A percentile compares a stretch with the other conserved stretches of the same genome.
Conservation (phyloP, 169 alveolate genomes). For the Plasmodium blacklocki region DNA sequence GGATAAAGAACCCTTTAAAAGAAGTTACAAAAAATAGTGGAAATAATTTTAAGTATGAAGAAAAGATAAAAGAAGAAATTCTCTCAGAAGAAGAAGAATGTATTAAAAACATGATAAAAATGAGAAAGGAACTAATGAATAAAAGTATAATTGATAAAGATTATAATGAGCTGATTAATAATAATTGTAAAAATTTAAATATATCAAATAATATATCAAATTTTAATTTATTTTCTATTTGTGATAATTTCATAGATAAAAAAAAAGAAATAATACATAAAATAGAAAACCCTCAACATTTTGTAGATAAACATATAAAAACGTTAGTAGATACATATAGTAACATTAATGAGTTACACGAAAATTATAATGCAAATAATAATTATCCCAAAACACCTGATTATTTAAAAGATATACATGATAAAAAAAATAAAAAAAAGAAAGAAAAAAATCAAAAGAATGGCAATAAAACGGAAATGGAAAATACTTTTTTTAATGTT, state of each 20-base stretch:
- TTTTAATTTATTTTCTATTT: slow-evolving; percentile 45
- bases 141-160: too few species aligned
- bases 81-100: slow-evolving; percentile 53
- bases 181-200: background rate
- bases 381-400: slow-evolving; percentile 52
- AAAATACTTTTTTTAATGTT: background rate
- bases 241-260: slow-evolving; percentile 66
- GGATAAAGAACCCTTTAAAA: slow-evolving; percentile 70
- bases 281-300: slow-evolving; percentile 59
- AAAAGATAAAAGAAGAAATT: slow-evolving; percentile 58
- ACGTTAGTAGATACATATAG: slow-evolving; percentile 27
- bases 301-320: slow-evolving; percentile 67
- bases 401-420: slow-evolving; percentile 26
- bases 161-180: background rate
- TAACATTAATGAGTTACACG: slow-evolving; percentile 51
- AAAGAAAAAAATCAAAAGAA: background rate
- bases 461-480: background rate
- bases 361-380: slow-evolving; percentile 9
- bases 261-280: slow-evolving; percentile 67
- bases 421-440: slow-evolving; percentile 22
- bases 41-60: slow-evolving; percentile 53
- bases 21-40: slow-evolving; percentile 74
- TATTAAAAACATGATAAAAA: slow-evolving; percentile 36
- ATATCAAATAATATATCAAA: background rate
- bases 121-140: slow-evolving; percentile 20